Conservation (phyloP, 2,329 filamentous ascomycete species). For the Rhytidhysteron rufulum region DNA sequence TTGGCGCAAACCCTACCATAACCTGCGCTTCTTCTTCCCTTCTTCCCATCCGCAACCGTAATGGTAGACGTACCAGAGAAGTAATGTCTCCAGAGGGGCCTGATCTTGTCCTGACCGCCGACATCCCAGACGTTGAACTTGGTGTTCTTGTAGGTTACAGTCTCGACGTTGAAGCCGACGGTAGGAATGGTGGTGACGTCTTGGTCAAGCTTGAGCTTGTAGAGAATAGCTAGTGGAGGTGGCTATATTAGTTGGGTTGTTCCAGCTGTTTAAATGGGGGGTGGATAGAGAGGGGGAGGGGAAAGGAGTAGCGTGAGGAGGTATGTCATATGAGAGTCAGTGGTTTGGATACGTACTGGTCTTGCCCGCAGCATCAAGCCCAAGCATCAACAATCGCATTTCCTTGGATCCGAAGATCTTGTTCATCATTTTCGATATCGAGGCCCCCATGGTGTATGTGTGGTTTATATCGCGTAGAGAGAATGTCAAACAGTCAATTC, state of each 20-base stretch:
- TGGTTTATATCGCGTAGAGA: slow-evolving; percentile 9
- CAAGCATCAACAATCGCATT: slow-evolving; percentile 97
- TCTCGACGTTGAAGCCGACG: slow-evolving; percentile 99
- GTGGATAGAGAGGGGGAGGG: background rate
- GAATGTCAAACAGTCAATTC: slow-evolving; percentile 25
- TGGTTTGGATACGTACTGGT: slow-evolving; percentile 62
- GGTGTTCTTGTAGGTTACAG: slow-evolving; percentile 99
- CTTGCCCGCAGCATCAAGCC: slow-evolving; percentile 95
- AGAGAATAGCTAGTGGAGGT: slow-evolving; percentile 68
- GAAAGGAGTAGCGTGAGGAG: background rate
- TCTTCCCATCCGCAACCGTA: slow-evolving; percentile 15
- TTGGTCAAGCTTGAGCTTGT: slow-evolving; percentile 99
- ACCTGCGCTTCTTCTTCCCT: no score
- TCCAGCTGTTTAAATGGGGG: background rate
- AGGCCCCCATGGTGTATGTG: slow-evolving; percentile 73
- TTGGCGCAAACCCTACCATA: slow-evolving; percentile 24
- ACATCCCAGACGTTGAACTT: slow-evolving; percentile 99
- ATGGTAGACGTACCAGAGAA: slow-evolving; percentile 67
- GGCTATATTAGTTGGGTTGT: slow-evolving; percentile 4
- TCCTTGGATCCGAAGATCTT: slow-evolving; percentile 99
- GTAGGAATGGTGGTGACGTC: slow-evolving; percentile 99
- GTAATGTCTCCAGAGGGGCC: slow-evolving; percentile 99
- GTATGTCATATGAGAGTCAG: no score
- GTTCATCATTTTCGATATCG: slow-evolving; percentile 91
- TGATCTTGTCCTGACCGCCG: slow-evolving; percentile 99